Evolutionary conservation across 2,329 filamentous ascomycete genomes (phyloP), one percentile per base, ranked within the genome.

Genomic region (Thelonectria rubi): DNA sequence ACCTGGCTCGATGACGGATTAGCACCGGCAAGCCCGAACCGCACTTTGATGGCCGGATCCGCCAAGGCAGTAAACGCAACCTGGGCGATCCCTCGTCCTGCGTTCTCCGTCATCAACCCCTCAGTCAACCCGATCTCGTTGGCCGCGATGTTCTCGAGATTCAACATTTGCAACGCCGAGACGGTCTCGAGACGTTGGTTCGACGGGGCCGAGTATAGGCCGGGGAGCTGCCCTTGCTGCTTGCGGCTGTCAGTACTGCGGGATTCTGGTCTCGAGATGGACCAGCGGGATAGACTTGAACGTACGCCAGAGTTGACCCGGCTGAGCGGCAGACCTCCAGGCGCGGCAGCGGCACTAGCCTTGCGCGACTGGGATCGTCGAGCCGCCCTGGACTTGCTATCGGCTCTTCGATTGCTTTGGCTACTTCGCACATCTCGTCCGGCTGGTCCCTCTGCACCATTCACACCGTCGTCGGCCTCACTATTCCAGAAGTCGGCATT

Each of bases 21-120:
- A 9, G 73, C 81, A 50, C 74, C 83, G 48, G 79, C 80, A 18
- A 83, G 76, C 60, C 75, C 74, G 50, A 77, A 79, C 11, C 80
- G 86, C 48, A 84, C 82, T 76, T 80, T 87, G 73, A 84, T 86
- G 51, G 83, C 88, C 60, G 82, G 86, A 65, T 88, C 86, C 1
- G 82, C 82, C 47, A 96, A 80, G 11, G 92, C 86, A 51, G 82
- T 84, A 55, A 96, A 82, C 1, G 92, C 89, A 26, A 94, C 90
- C 77, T 97, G 91, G 5, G 94, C 93, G 63, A 98, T 92, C 45
- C 93, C 92, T 24, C 94, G 88, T 17, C 92, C 94, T 1, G 94
- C 91, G 73, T 94, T 97, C 73, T 98, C 95, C 1, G 92, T 89
- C 81, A 98, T 92, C 76, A 97, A 89, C 55, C 95, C 92, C 74